Percentiles rank a stretch among this genome's conserved stretches.
phyloP scores from a whole-genome alignment of 805 yeast genomes.

The Sungouiozyma intestinalis region DNA sequence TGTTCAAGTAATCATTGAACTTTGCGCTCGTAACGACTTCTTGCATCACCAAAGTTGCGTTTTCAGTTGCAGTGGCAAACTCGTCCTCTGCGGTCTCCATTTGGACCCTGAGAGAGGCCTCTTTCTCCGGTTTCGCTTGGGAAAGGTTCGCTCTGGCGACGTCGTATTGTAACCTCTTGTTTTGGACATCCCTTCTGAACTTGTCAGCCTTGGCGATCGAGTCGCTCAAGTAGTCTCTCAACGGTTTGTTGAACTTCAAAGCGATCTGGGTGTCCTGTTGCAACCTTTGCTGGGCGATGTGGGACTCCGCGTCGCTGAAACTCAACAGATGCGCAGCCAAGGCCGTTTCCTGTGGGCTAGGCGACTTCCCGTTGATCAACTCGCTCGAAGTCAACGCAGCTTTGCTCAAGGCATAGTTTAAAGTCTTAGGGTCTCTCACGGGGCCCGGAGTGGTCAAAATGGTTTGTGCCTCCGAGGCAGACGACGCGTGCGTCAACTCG shows the following conservation, averaged over 20 bases:
- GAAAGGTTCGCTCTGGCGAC: slow-evolving; percentile 53
- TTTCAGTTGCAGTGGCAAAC: slow-evolving; percentile 82
- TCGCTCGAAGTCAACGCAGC: slow-evolving; percentile 46
- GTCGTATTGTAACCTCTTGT: slow-evolving; percentile 70
- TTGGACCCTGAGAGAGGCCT: slow-evolving; percentile 61
- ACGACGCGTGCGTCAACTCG: slow-evolving; percentile 58
- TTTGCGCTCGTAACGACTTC: slow-evolving; percentile 63
- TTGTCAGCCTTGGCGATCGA: slow-evolving; percentile 52
- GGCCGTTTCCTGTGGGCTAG: slow-evolving; percentile 29
- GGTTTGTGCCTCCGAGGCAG: slow-evolving; percentile 76
- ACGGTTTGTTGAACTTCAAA: slow-evolving; percentile 57
- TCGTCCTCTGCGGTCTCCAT: slow-evolving; percentile 84
- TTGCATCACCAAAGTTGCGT: slow-evolving; percentile 74
- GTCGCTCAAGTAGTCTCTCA: slow-evolving; percentile 50
- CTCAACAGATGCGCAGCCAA: slow-evolving; percentile 48
- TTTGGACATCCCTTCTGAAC: slow-evolving; percentile 65
- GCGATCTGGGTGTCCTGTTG: slow-evolving; percentile 71
- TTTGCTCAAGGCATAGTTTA: slow-evolving; percentile 71
- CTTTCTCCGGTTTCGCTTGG: slow-evolving; percentile 48
- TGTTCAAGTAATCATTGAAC: slow-evolving; percentile 56
- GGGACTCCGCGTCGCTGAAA: slow-evolving; percentile 59
- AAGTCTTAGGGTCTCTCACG: slow-evolving; percentile 59
- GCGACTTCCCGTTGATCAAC: slow-evolving; percentile 14
- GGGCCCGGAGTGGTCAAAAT: slow-evolving; percentile 43
- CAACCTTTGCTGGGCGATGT: slow-evolving; percentile 72